Evolutionary conservation across 345 rosid species (phyloP).

Genomic region (Gossypium australe): DNA sequence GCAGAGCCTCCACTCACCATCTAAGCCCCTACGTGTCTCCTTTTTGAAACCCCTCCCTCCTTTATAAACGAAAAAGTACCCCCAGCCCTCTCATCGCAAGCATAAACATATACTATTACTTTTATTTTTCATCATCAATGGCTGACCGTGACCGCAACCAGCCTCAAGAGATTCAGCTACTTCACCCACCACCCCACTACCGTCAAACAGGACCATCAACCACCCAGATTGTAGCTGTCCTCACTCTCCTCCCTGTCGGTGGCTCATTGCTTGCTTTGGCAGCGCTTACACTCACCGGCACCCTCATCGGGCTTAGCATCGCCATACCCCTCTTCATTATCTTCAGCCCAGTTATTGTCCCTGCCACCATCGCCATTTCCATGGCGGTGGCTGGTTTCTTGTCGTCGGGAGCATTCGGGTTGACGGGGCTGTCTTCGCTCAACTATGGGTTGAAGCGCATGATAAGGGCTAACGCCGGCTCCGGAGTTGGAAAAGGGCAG

Average conservation of each 20-base stretch:
- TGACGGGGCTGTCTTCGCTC: conserved; percentile 59
- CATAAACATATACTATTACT: too few relatives aligned
- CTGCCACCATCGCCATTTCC: conserved; percentile 51
- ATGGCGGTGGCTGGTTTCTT: conserved; percentile 54
- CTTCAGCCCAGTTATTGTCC: conserved; percentile 74
- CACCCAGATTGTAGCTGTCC: conserved; percentile 45
- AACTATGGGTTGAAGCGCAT: conserved; percentile 43
- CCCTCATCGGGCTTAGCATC: conserved; percentile 53
- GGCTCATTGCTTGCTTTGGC: conserved; percentile 59
- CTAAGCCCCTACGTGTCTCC: conserved; percentile 38
- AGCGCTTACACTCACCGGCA: conserved; percentile 51
- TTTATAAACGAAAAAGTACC: conserved; percentile 19
- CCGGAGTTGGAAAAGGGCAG: not conserved
- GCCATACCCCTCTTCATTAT: conserved; percentile 59
- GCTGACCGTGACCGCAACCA: conserved; percentile 26
- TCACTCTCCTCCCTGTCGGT: conserved; percentile 46
- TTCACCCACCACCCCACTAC: not conserved
- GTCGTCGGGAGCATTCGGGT: conserved; percentile 63
- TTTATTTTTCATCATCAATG: conserved; percentile 18
- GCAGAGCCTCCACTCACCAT: conserved; percentile 55
- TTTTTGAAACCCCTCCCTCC: not conserved
- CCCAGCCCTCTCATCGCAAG: not conserved
- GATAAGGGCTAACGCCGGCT: conserved; percentile 14
- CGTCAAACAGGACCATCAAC: conserved; percentile 44
- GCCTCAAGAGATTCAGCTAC: conserved; percentile 28